Conservation (phyloP, 768 basidiomycete genomes). For the Omphalotus guepiniiformis region DNA sequence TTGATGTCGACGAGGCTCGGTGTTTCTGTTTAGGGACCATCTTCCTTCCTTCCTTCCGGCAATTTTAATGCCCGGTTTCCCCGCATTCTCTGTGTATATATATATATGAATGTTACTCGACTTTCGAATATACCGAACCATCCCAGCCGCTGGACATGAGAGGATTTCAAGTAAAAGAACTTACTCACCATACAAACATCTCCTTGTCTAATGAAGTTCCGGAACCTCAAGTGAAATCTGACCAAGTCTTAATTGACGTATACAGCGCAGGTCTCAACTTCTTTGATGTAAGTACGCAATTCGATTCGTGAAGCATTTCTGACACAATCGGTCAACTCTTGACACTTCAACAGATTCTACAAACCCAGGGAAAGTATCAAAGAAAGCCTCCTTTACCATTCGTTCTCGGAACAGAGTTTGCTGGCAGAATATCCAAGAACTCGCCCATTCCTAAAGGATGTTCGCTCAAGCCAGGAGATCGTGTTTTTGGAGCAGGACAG, state of each 20-base stretch:
- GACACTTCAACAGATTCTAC: slow-evolving; percentile 56
- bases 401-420: slow-evolving; percentile 79
- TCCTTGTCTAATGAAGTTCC: slow-evolving; percentile 47
- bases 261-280: slow-evolving; percentile 76
- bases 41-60: too few species aligned
- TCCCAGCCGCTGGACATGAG: slow-evolving; percentile 47
- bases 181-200: slow-evolving; percentile 66
- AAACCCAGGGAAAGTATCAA: slow-evolving; percentile 89
- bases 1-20: too few species aligned
- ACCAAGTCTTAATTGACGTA: slow-evolving; percentile 71
- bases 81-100: too few species aligned
- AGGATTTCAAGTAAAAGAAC: slow-evolving; percentile 69
- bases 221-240: slow-evolving; percentile 47
- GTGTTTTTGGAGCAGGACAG: slow-evolving; percentile 78
- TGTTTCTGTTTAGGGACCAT: too few species aligned
- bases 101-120: background rate
- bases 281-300: slow-evolving; percentile 49
- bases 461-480: slow-evolving; percentile 73
- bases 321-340: slow-evolving; percentile 9
- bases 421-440: slow-evolving; percentile 64
- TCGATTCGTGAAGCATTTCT: background rate
- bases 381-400: slow-evolving; percentile 81
- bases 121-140: too few species aligned
- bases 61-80: background rate
- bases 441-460: slow-evolving; percentile 82